These are phyloP conservation scores for Endocalyx cinctus DNA, from an alignment of 2,329 filamentous ascomycete genomes.

Conservation along the genomic window DNA sequence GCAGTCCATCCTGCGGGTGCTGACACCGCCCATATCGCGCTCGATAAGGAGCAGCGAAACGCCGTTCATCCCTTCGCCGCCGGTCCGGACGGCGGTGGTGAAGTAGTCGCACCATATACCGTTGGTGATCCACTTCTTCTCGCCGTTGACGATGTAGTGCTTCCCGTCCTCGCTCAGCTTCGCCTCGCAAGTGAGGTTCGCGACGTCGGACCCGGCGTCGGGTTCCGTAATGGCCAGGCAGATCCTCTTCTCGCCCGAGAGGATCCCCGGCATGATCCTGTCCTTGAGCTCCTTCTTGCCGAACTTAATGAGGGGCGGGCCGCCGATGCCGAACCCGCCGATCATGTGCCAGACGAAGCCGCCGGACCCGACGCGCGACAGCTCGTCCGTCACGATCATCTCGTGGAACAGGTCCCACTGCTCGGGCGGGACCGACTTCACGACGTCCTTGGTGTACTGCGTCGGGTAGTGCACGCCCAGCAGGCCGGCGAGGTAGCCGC, in stretches of 20 bases:
- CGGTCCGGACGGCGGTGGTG: conserved; percentile 91
- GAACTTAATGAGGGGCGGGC: conserved; percentile 87
- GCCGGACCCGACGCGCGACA: conserved; percentile 82
- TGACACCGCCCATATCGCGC: conserved; percentile 76
- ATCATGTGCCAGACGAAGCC: conserved; percentile 97
- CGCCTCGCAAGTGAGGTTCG: conserved; percentile 91
- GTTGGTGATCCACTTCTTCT: conserved; percentile 99
- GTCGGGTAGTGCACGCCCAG: conserved; percentile 79
- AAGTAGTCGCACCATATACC: conserved; percentile 97
- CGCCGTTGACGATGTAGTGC: conserved; percentile 98
- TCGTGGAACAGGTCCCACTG: conserved; percentile 99
- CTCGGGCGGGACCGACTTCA: conserved; percentile 76
- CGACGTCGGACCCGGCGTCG: conserved; percentile 91
- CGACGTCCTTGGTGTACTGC: conserved; percentile 64
- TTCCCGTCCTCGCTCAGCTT: conserved; percentile 94
- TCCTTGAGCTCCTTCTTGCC: conserved; percentile 81
- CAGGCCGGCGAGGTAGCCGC: conserved; percentile 89
- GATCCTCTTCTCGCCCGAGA: conserved; percentile 92
- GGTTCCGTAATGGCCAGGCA: conserved; percentile 97
- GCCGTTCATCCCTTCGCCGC: conserved; percentile 85
- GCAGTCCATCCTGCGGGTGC: conserved; percentile 94
- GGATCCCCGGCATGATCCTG: conserved; percentile 80
- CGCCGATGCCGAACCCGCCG: conserved; percentile 93
- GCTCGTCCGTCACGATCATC: conserved; percentile 89
- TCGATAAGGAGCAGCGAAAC: conserved; percentile 89